Base-by-base conservation (phyloP, 1,284 basidiomycete genomes). In the Ganoderma boninense region DNA sequence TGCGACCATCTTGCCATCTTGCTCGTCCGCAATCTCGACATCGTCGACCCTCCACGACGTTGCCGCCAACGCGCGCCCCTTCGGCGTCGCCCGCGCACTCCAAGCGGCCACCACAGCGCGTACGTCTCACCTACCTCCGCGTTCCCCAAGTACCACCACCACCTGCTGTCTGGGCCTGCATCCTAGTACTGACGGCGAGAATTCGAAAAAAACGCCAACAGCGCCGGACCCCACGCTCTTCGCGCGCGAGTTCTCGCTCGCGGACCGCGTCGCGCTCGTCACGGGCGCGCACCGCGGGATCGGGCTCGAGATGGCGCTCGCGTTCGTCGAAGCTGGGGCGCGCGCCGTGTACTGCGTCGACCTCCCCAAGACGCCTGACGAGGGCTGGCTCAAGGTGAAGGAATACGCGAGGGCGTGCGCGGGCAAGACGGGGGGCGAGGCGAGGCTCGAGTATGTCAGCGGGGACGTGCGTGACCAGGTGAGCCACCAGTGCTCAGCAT, bases 221-320 rank as follows among this genome's bases (percentile, higher is more conserved):
- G 29, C 29, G 29, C 29, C 29, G 29, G 29, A 32, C 29, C 29
- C 29, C 29, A 32, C 29, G 29, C 29, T 79, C 85, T 94, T 74
- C 90, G 88, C 77, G 84, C 71, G 90, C 68, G 93, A 94, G 77
- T 95, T 96, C 81, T 86, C 89, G 13, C 86, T 96, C 44, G 82
- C 82, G n/a, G 91, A 90, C 74, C 89, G 92, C 20, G 92, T 94
- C 11, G 91, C 88, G 40, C 84, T 96, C 69, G 89, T 95, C 52
- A 92, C 93, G 0, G 94, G 94, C 8, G 95, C 86, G 1, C 93
- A 93, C 75, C 86, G 95, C 59, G 95, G 95, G 1, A 86, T 96
- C 10, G 95, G 95, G 2, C 86, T 96, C 44, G 93, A 95, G 80
- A 91, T 93, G 87, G 93, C 93, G 29, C 84, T 94, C 68, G 88